phyloP scores from a whole-genome alignment of 108 stramenopile genomes.

The Fragilariopsis cylindrus region DNA sequence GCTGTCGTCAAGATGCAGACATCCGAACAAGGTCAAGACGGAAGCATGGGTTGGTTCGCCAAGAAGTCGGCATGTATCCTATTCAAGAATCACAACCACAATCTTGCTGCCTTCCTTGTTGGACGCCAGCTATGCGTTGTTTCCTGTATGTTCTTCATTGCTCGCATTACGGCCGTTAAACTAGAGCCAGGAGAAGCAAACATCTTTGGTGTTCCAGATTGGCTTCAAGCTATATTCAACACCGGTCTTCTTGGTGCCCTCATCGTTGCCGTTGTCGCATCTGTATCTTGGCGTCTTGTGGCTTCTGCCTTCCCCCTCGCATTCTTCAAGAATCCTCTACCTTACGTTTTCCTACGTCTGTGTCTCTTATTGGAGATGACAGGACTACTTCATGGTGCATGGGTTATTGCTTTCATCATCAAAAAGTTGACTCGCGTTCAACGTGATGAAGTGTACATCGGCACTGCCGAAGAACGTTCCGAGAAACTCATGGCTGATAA shows the following conservation, averaged over 20 bases:
- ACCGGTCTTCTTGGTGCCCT: constrained; percentile 60
- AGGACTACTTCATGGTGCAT: constrained; percentile 49
- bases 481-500: too few relatives aligned
- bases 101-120: constrained; percentile 42
- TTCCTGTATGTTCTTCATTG: constrained; percentile 47
- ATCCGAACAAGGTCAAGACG: background rate
- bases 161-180: constrained; percentile 41
- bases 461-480: constrained; percentile 2
- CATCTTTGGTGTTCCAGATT: constrained; percentile 49
- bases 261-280: constrained; percentile 49
- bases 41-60: background rate
- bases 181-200: constrained; percentile 25
- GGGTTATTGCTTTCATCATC: constrained; percentile 27
- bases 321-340: constrained; percentile 53
- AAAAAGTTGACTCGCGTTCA: constrained; percentile 33
- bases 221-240: constrained; percentile 49
- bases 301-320: constrained; percentile 51
- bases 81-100: constrained; percentile 20
- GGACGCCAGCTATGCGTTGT: constrained; percentile 56
- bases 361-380: constrained; percentile 45
- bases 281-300: constrained; percentile 53
- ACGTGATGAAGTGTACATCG: constrained; percentile 45
- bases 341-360: constrained; percentile 45
- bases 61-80: constrained; percentile 15
- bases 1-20: constrained; percentile 46